A percentile compares a stretch with the other conserved stretches of the same genome.
phyloP scores from a whole-genome alignment of 441 rosid genomes.

The Erodium texanum region DNA sequence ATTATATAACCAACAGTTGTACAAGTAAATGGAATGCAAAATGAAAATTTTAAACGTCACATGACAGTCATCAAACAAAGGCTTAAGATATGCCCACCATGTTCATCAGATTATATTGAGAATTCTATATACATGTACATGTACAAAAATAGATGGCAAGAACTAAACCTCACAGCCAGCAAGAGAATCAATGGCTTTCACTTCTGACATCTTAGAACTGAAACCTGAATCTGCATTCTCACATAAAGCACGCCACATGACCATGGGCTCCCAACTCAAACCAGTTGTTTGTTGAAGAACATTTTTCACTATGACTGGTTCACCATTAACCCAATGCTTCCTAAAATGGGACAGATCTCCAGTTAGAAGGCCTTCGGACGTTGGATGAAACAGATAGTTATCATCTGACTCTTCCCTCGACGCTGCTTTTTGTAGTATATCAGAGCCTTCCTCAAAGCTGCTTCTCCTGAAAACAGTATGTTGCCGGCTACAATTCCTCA shows the following conservation, averaged over 20 bases:
- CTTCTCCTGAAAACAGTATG: slow-evolving; percentile 16
- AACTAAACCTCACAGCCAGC: slow-evolving; percentile 57
- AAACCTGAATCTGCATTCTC: slow-evolving; percentile 36
- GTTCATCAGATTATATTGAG: neutral
- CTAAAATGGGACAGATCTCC: slow-evolving; percentile 43
- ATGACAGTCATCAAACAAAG: no score
- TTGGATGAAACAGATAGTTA: slow-evolving; percentile 55
- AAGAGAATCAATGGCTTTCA: slow-evolving; percentile 77
- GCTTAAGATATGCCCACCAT: neutral
- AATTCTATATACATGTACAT: neutral
- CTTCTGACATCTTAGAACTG: slow-evolving; percentile 50
- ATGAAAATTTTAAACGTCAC: no score
- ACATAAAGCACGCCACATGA: slow-evolving; percentile 79
- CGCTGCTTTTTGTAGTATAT: slow-evolving; percentile 35
- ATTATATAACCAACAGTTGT: neutral
- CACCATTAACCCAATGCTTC: slow-evolving; percentile 70
- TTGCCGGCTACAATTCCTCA: slow-evolving; percentile 21
- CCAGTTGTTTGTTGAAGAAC: slow-evolving; percentile 46
- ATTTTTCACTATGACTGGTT: slow-evolving; percentile 66
- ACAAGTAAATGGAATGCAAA: no score
- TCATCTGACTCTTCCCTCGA: slow-evolving; percentile 44
- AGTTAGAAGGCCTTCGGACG: slow-evolving; percentile 28
- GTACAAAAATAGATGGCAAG: neutral
- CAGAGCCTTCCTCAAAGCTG: slow-evolving; percentile 18
- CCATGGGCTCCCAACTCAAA: slow-evolving; percentile 92